These are phyloP conservation scores for Chimonanthus praecox DNA, from an alignment of 164 flowering plant species.

Conservation along the genomic window DNA sequence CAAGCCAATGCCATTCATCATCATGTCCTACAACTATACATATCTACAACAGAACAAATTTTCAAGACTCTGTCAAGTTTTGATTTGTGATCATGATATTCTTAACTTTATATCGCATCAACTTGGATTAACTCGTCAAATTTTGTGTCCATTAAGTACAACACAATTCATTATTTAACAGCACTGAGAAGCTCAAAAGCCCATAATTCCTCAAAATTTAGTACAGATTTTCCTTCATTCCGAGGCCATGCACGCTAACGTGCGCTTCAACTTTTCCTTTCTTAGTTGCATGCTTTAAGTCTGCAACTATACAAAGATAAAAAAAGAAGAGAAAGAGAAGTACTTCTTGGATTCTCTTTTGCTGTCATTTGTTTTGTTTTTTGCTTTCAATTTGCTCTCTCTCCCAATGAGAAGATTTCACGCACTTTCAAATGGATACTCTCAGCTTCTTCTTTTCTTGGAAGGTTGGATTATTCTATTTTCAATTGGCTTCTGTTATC, in stretches of 20 bases:
- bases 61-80: no score
- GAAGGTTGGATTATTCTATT: not conserved
- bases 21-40: not conserved
- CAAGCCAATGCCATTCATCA: no score
- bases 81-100: no score
- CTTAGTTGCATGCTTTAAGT: not conserved
- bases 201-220: not conserved
- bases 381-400: not conserved
- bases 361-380: not conserved
- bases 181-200: not conserved
- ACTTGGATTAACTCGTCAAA: no score
- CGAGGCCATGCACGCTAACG: constrained; percentile 8
- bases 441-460: not conserved
- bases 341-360: not conserved
- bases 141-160: no score
- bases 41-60: not conserved
- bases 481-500: not conserved
- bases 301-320: not conserved
- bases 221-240: constrained; percentile 2
- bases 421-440: not conserved
- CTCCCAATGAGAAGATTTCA: not conserved
- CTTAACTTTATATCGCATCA: no score
- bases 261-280: not conserved
- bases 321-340: not conserved
- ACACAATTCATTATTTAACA: no score